Conservation (phyloP, 495 filamentous ascomycete species). For the Penicillium daleae region DNA sequence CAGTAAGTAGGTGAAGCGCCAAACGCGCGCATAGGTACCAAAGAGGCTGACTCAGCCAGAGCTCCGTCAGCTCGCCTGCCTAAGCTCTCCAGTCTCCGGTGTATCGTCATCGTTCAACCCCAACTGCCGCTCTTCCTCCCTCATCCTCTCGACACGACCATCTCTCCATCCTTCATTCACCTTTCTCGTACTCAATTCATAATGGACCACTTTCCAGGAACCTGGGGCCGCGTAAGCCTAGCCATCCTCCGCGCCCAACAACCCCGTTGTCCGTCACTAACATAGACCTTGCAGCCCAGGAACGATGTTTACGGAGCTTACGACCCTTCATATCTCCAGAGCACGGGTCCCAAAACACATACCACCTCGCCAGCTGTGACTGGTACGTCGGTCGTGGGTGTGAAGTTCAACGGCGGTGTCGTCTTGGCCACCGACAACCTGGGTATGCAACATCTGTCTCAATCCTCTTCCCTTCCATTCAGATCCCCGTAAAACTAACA, state of each 20-base stretch:
- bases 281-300: constrained; percentile 65
- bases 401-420: constrained; percentile 95
- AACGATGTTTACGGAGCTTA: constrained; percentile 96
- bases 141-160: constrained; percentile 9
- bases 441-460: constrained; percentile 55
- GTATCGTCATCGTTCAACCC: constrained; percentile 32
- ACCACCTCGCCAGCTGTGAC: constrained; percentile 93
- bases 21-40: constrained; percentile 18
- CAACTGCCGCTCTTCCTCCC: constrained; percentile 16
- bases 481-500: background rate
- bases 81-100: constrained; percentile 29
- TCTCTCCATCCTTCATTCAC: background rate
- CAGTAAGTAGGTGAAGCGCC: no score
- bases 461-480: background rate
- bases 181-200: constrained; percentile 19
- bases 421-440: constrained; percentile 97
- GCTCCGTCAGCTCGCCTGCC: constrained; percentile 51
- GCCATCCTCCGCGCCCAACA: constrained; percentile 20
- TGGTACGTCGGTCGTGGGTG: constrained; percentile 89
- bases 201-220: constrained; percentile 96
- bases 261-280: constrained; percentile 34
- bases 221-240: constrained; percentile 88
- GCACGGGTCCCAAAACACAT: constrained; percentile 72
- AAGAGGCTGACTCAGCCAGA: constrained; percentile 34
- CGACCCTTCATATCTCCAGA: constrained; percentile 79